Conservation (phyloP, 2,329 filamentous ascomycete species). For the Dothistroma pini region DNA sequence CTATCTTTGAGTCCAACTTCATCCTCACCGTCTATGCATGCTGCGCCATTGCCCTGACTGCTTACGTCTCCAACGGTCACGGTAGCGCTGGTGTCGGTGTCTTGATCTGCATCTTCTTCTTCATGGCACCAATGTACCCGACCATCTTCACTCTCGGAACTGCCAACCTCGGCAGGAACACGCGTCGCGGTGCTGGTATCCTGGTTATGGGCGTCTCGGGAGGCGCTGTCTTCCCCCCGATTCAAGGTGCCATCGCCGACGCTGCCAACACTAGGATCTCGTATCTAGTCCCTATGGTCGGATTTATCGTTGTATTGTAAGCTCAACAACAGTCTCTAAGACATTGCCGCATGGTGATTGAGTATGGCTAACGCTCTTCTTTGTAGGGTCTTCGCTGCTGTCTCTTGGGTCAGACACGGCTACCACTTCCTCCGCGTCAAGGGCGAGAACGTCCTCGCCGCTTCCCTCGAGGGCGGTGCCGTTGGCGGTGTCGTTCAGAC, state of each 20-base stretch:
- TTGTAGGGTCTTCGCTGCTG: constrained; percentile 34
- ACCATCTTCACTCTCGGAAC: constrained; percentile 41
- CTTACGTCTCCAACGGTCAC: constrained; percentile 33
- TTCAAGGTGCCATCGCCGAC: constrained; percentile 38
- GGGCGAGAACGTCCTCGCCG: constrained; percentile 30
- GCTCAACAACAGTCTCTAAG: no score
- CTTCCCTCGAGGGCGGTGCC: constrained; percentile 32
- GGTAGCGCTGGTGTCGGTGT: constrained; percentile 34
- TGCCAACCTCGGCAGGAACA: constrained; percentile 39
- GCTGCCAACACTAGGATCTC: constrained; percentile 40
- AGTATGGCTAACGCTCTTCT: no score
- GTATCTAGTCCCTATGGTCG: constrained; percentile 44
- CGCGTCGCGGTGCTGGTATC: constrained; percentile 40
- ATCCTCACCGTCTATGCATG: constrained; percentile 34
- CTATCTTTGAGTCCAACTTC: constrained; percentile 37
- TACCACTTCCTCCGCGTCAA: constrained; percentile 34
- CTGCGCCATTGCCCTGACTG: constrained; percentile 35
- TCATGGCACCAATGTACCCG: constrained; percentile 39
- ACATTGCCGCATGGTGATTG: no score
- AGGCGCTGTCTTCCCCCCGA: constrained; percentile 15
- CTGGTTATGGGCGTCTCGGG: constrained; percentile 40
- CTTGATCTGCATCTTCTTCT: constrained; percentile 39
- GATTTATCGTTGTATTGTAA: constrained; percentile 42
- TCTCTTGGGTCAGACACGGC: constrained; percentile 35
- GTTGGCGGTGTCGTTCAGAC: constrained; percentile 34